These are phyloP conservation scores for Penicillium angulare DNA, from an alignment of 495 filamentous ascomycete genomes.

Conservation along the genomic window DNA sequence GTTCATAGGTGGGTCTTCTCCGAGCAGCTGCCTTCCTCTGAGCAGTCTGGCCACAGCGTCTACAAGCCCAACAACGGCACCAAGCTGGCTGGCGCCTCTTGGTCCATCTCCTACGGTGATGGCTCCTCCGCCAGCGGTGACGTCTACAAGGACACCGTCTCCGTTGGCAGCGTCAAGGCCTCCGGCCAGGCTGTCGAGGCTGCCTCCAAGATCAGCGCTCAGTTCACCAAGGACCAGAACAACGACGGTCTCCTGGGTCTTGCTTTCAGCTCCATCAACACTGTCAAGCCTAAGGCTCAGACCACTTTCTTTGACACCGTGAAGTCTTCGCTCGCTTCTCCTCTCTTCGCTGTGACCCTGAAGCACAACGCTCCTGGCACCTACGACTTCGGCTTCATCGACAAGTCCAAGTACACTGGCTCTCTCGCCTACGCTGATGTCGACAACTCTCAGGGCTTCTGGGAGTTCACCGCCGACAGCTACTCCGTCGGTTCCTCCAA, in stretches of 20 bases:
- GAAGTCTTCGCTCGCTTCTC: conserved; percentile 51
- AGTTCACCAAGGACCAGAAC: conserved; percentile 58
- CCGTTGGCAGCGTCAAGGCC: conserved; percentile 62
- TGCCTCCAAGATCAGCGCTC: conserved; percentile 56
- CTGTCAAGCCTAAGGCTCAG: conserved; percentile 56
- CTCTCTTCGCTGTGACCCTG: conserved; percentile 67
- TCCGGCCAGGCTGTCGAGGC: conserved; percentile 67
- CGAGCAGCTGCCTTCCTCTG: conserved; percentile 36
- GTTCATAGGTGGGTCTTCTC: conserved; percentile 53
- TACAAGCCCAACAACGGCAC: conserved; percentile 59
- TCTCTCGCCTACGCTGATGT: conserved; percentile 60
- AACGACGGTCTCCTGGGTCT: conserved; percentile 73
- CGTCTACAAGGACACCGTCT: conserved; percentile 70
- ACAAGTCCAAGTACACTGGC: conserved; percentile 61
- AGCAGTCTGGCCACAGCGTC: conserved; percentile 57
- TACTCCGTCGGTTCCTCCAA: conserved; percentile 57
- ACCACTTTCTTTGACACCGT: conserved; percentile 77
- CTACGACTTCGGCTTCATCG: conserved; percentile 77
- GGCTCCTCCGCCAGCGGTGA: conserved; percentile 60
- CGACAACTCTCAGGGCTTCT: conserved; percentile 62
- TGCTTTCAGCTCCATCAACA: conserved; percentile 70
- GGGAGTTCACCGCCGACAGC: conserved; percentile 63
- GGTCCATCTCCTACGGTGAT: conserved; percentile 73
- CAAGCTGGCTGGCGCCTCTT: conserved; percentile 53
- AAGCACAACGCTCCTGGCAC: conserved; percentile 61